A percentile compares a stretch with the other conserved stretches of the same genome.
Evolutionary conservation across 805 yeast species (phyloP).

Genomic region (Kuraishia piskuri): DNA sequence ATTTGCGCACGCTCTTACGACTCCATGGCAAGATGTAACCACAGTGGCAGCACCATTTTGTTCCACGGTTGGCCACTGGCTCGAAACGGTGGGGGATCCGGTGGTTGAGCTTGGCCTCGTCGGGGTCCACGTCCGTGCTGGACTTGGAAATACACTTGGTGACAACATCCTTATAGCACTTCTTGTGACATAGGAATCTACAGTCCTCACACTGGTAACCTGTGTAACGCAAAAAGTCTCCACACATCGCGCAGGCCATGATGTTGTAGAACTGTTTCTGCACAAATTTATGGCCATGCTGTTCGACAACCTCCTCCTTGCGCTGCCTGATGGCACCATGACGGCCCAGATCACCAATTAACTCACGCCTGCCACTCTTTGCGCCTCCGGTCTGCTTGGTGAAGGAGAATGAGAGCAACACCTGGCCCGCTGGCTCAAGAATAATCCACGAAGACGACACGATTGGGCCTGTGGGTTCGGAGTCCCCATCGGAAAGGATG

Average conservation of each 20-base stretch:
- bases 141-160: conserved; percentile 79
- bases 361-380: conserved; percentile 36
- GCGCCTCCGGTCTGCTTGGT: conserved; percentile 49
- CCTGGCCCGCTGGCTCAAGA: conserved; percentile 91
- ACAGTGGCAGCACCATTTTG: conserved; percentile 99
- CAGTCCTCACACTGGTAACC: conserved; percentile 85
- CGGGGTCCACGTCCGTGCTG: conserved; percentile 58
- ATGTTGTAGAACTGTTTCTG: conserved; percentile 92
- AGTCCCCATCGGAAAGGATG: background rate
- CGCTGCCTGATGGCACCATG: conserved; percentile 97
- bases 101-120: conserved; percentile 81
- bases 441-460: conserved; percentile 78
- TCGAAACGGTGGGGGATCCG: conserved; percentile 96
- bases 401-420: conserved; percentile 69
- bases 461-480: conserved; percentile 14
- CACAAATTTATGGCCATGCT: conserved; percentile 95
- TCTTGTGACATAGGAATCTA: conserved; percentile 70
- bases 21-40: conserved; percentile 97
- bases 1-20: conserved; percentile 82
- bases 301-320: conserved; percentile 83
- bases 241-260: conserved; percentile 97
- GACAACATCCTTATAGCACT: conserved; percentile 72
- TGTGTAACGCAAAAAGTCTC: conserved; percentile 84
- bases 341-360: conserved; percentile 71
- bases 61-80: conserved; percentile 85